Evolutionary conservation across 208 protist species (phyloP), one percentile per base, ranked within the genome.

Genomic region (Leishmania major): DNA sequence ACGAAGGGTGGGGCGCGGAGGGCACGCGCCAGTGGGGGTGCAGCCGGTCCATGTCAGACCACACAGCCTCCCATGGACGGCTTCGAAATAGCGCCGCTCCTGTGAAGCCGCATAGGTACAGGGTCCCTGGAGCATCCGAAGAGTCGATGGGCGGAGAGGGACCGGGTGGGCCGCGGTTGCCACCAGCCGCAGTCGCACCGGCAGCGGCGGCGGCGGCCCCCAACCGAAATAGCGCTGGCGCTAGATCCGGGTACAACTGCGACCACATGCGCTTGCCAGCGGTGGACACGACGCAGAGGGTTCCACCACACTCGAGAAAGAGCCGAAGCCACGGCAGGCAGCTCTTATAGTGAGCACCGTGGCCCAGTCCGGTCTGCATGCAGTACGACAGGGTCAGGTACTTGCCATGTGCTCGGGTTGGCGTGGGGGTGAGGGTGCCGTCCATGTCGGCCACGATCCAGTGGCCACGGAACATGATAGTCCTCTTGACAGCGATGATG

Each of bases 401-500:
- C 69, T 79, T 72, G 47, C 91, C 91, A 62, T 86, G 83, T 4
- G 89, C 89, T 43, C 86, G 84, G 15, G 81, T 84, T 0, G 91
- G 91, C 0, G 91, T 94, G 6, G 91, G 88, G 28, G 83, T 87
- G 6, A 94, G 83, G 28, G 91, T 94, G 74, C 91, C 91, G 62
- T 94, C 91, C 86, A 94, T 88, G 80, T 94, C 91, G 43, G 89
- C 87, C 37, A 94, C 83, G 43, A 94, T 81, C 87, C 88, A 94
- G 79, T 94, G 79, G 43, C 86, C 78, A 1, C 76, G 47, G 51
- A 90, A 89, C 88, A 91, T 91, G 37, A n/a, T 53, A 13, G 73
- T 7, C n/a, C 31, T 45, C n/a, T 28, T 13, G 35, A 4, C 3
- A 0, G 53, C 37, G 28, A 51, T 49, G 37, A 15, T 11, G 28